Evolutionary conservation across 2,329 filamentous ascomycete species (phyloP), one percentile per base, ranked within the genome.

Genomic region (Lecanicillium sp.): DNA sequence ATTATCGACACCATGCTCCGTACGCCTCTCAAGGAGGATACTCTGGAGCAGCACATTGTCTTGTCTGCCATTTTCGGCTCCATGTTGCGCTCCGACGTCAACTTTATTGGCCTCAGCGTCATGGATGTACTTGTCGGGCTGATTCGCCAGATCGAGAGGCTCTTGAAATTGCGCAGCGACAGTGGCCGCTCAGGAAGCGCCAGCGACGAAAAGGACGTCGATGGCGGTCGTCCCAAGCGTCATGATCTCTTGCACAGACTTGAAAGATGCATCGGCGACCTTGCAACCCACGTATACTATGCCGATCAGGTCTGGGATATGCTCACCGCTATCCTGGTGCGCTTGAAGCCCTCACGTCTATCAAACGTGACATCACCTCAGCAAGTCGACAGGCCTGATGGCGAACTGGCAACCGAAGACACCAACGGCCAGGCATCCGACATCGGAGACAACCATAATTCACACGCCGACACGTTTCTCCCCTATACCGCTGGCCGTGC

Each of bases 231-330:
- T 39, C 44, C 57, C 9, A 73, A 82, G 41, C 73, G 80, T 35
- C 70, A 71, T 45, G 73, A 80, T 48, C 68, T 95, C 13, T 64
- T 95, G 19, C 60, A 68, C 25, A 75, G 80, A 22, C 71, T 96
- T 13, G 82, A 92, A 56, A 72, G 76, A 48, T 94, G 86, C 60
- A 88, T 95, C 44, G 87, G 87, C n/a, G 79, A 89, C 55, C 68
- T 98, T 19, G 88, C 89, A 3, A 95, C 86, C 1, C 92, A 98
- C 54, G 81, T 95, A 22, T 98, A 98, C 65, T 98, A 98, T 57
- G 85, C 85, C 2, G 90, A 96, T 51, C 92, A 98, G 59, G 86
- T 96, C 40, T 80, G 85, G 2, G 92, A 98, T 59, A 95, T 96
- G 87, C 79, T 95, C 37, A 75, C 80, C 15, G 79, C 86, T 1